Base-by-base conservation (phyloP, 768 basidiomycete species). In the Rickenella mellea region DNA sequence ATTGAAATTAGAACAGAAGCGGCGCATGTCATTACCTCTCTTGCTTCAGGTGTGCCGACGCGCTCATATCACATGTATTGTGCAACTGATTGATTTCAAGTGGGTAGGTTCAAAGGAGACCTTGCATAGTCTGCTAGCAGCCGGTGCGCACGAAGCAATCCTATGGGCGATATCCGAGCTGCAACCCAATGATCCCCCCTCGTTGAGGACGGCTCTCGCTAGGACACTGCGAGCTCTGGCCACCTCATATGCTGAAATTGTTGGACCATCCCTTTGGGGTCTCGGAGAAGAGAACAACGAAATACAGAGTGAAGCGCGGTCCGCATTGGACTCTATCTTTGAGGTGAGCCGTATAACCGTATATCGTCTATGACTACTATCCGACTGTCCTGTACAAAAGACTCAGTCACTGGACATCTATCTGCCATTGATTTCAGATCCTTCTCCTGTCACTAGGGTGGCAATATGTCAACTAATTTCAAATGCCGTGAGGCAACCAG, bases 181-280 rank as follows among this genome's bases (percentile, higher is more conserved):
- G 33, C 57, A 52, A 1, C 59, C 70, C 0, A 47, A 63, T 8
- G 68, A 70, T 12, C 45, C 67, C 2, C 43, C 58, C 0, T 21
- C 63, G 10, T 58, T 82, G 15, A 73, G 69, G 31, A 59, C 73
- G 0, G 81, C 85, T 0, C 66, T 85, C 40, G 65, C 76, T 5
- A 74, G 86, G 3, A 80, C 74, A 1, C 59, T 88, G 14, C 69
- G 79, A 27, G 71, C 78, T 0, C 55, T 86, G 15, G 69, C 75
- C 4, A 59, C 65, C 3, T 72, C 80, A 1, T 59, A 81, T 27
- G 73, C 86, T 5, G 83, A 87, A 32, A 66, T 76, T 1, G 72
- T 82, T 0, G 84, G 83, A 0, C 83, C 84, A 0, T 74, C 78
- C 0, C 71, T 74, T 33, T 84, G 80, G 69, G 83, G 80, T 1